Base-by-base conservation (phyloP, 768 basidiomycete genomes). In the Asterophora lycoperdoides region DNA sequence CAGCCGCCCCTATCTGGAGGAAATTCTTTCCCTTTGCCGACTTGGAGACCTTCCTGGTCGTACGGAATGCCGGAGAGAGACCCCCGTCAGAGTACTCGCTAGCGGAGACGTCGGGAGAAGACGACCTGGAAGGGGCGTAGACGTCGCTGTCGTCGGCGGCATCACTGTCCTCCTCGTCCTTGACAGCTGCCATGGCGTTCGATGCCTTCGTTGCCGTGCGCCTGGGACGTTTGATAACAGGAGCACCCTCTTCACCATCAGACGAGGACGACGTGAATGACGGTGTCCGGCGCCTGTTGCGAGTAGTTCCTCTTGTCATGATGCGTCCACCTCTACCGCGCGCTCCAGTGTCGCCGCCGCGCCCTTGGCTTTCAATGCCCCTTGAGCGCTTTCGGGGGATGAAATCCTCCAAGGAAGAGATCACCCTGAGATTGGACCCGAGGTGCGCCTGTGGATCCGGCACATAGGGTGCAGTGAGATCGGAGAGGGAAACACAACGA, bases 111-210 rank as follows among this genome's bases (percentile, higher is more conserved):
- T 51, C 52, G 14, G 54, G 47, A 4, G 60, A 61, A 13, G 55
- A 44, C 7, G 60, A 59, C 8, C 57, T 48, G 10, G 60, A 61
- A n/a, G 60, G 60, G 9, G 50, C 28, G 37, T 61, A 61, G 8
- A 47, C 48, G 41, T 61, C 56, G 15, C 45, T 56, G 18, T 58
- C 59, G 3, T 35, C 48, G 20, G 44, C 47, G 17, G 41, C 47
- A 10, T 58, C 54, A 29, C 54, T 56, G 26, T 54, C 47, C 30
- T 42, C 58, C 5, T 45, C 47, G 14, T 58, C 51, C 15, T 26
- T 42, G 8, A 50, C 54, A 3, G 48, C 48, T 15, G 23, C 49
- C 1, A 29, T 46, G 5, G 34, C 10, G 1, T 17, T 19, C 23
- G 26, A 44, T 34, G 38, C 48, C 8, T 37, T 48, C 44, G 40